Percentiles rank a stretch among this genome's conserved stretches.
Evolutionary conservation across 768 basidiomycete genomes (phyloP).

Genomic region (Podaxis sp.): DNA sequence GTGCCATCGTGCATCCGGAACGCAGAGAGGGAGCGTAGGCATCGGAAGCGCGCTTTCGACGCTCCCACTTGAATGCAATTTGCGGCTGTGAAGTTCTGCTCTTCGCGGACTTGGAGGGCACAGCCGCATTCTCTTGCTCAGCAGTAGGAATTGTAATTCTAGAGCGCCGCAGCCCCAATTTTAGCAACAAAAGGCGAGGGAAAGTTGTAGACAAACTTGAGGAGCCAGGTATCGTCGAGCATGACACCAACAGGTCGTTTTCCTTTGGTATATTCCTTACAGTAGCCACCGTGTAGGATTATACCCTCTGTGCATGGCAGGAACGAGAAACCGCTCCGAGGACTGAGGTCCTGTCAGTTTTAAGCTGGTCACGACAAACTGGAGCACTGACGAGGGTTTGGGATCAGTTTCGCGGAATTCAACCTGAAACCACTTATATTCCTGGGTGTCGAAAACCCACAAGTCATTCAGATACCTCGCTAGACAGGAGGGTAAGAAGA

Average conservation of each 20-base stretch:
- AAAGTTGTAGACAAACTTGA: constrained; percentile 47
- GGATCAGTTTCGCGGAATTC: constrained; percentile 70
- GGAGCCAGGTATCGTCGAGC: constrained; percentile 88
- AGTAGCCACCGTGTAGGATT: constrained; percentile 84
- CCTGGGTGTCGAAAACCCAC: constrained; percentile 84
- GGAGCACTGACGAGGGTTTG: constrained; percentile 61
- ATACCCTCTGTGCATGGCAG: constrained; percentile 76
- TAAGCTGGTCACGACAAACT: not conserved
- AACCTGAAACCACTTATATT: constrained; percentile 82
- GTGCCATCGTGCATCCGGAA: constrained; percentile 84
- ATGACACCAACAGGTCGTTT: constrained; percentile 85
- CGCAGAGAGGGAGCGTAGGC: constrained; percentile 71
- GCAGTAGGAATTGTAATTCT: constrained; percentile 24
- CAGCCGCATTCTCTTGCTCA: constrained; percentile 13
- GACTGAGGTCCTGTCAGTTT: constrained; percentile 33
- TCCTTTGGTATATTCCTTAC: constrained; percentile 85
- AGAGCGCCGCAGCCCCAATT: not conserved
- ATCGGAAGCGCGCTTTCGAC: constrained; percentile 66
- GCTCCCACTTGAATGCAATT: constrained; percentile 80
- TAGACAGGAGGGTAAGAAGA: constrained; percentile 23
- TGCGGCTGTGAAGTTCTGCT: constrained; percentile 29
- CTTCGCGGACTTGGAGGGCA: constrained; percentile 22
- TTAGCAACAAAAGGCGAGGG: not conserved
- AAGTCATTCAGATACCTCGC: constrained; percentile 82
- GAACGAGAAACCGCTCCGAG: constrained; percentile 84